A percentile compares a stretch with the other conserved stretches of the same genome.
These are phyloP conservation scores for Penicillium samsonianum DNA, from an alignment of 495 filamentous ascomycete species.

Conservation along the genomic window DNA sequence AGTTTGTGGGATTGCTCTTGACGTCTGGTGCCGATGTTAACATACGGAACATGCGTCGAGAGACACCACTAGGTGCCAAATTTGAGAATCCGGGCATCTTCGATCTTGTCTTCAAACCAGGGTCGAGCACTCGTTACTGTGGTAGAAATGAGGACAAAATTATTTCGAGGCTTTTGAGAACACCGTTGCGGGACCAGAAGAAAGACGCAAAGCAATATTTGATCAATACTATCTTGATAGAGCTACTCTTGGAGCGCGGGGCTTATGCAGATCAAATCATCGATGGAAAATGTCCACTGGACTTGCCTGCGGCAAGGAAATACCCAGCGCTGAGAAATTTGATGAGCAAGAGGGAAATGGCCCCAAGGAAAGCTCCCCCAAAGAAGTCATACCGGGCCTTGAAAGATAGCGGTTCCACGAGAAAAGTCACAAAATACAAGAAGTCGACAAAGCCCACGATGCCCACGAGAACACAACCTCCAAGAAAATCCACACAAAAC, in stretches of 20 bases:
- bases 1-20: neutral
- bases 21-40: neutral
- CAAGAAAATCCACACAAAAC: neutral
- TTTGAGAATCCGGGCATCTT: neutral
- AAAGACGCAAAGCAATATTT: neutral
- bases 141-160: neutral
- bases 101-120: neutral
- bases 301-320: neutral
- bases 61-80: neutral
- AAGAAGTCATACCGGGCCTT: neutral
- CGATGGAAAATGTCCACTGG: neutral
- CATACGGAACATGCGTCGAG: neutral
- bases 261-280: neutral
- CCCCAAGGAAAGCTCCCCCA: neutral
- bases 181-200: neutral
- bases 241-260: slow-evolving; percentile 1
- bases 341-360: neutral
- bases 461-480: neutral
- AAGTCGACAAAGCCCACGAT: neutral
- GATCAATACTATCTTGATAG: neutral
- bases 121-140: neutral
- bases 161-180: neutral
- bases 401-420: neutral
- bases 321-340: neutral
- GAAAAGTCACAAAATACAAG: neutral